These are phyloP conservation scores for Wallacemonas sp. DNA, from an alignment of 208 protist genomes.

Conservation along the genomic window DNA sequence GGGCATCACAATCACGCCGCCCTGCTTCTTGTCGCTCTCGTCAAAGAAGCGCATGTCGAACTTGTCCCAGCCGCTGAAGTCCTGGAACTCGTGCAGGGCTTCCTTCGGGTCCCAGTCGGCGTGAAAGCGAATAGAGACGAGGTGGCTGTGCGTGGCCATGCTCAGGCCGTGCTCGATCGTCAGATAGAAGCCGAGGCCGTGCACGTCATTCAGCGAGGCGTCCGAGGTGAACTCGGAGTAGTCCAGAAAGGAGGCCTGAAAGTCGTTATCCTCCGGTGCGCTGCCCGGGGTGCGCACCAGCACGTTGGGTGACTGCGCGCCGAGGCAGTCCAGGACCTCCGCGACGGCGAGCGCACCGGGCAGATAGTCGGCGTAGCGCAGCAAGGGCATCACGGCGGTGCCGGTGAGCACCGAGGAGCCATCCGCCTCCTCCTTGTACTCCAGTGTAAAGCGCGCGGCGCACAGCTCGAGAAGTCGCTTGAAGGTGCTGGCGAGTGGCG, in stretches of 20 bases:
- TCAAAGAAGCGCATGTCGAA: conserved; percentile 83
- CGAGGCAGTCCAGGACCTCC: conserved; percentile 68
- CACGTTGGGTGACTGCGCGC: conserved; percentile 32
- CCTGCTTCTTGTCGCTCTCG: conserved; percentile 54
- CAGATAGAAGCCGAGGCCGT: conserved; percentile 78
- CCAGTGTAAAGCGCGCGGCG: conserved; percentile 59
- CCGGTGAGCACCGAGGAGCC: conserved; percentile 55
- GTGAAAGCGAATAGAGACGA: conserved; percentile 75
- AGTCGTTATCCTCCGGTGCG: conserved; percentile 29
- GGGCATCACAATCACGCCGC: conserved; percentile 83
- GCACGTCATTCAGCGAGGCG: conserved; percentile 58
- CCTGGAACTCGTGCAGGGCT: conserved; percentile 70
- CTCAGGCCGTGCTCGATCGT: conserved; percentile 74
- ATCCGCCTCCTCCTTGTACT: conserved; percentile 47
- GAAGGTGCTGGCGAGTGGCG: conserved; percentile 58
- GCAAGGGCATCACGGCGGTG: conserved; percentile 62
- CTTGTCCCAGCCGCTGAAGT: conserved; percentile 76
- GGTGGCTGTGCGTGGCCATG: conserved; percentile 77
- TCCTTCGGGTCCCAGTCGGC: conserved; percentile 51
- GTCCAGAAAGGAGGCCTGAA: conserved; percentile 75
- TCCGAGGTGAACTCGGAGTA: conserved; percentile 75
- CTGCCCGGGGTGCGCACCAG: neutral
- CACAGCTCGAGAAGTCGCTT: conserved; percentile 75
- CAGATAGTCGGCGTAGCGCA: conserved; percentile 86
- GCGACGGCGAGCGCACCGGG: conserved; percentile 71